A percentile compares a stretch with the other conserved stretches of the same genome.
Evolutionary conservation across 768 basidiomycete species (phyloP).

Genomic region (Suillus subaureus): DNA sequence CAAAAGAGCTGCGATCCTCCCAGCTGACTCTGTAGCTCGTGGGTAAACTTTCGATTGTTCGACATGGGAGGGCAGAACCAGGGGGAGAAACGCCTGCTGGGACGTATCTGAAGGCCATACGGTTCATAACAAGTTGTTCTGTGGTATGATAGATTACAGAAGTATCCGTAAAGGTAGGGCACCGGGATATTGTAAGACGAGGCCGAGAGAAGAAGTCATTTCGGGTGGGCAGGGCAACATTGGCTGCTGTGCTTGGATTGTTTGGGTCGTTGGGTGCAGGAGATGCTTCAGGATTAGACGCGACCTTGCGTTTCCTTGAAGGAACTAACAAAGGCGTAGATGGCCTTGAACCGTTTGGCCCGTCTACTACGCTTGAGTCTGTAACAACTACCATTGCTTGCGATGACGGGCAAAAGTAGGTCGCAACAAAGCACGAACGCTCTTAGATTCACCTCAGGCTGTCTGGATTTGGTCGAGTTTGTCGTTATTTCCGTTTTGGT

Average conservation of each 20-base stretch:
- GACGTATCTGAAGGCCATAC: slow-evolving; percentile 77
- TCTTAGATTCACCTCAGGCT: background rate
- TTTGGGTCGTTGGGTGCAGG: slow-evolving; percentile 61
- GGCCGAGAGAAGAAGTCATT: slow-evolving; percentile 72
- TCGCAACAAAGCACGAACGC: background rate
- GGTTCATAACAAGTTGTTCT: slow-evolving; percentile 72
- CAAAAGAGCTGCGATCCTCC: slow-evolving; percentile 87
- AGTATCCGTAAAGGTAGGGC: slow-evolving; percentile 67
- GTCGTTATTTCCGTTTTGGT: background rate
- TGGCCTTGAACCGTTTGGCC: slow-evolving; percentile 13
- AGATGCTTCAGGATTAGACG: slow-evolving; percentile 44
- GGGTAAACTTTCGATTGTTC: slow-evolving; percentile 82
- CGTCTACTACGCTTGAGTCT: background rate
- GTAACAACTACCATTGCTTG: slow-evolving; percentile 1
- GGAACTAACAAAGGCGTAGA: slow-evolving; percentile 31
- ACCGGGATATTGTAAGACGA: slow-evolving; percentile 73
- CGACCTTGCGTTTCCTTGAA: slow-evolving; percentile 55
- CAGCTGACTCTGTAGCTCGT: slow-evolving; percentile 74
- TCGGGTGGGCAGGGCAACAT: slow-evolving; percentile 61
- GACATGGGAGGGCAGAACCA: slow-evolving; percentile 61
- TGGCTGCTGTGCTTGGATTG: slow-evolving; percentile 37
- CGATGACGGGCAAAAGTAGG: background rate
- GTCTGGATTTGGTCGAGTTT: slow-evolving; percentile 4
- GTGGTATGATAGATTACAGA: slow-evolving; percentile 58
- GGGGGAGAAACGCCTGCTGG: slow-evolving; percentile 74